Base-by-base conservation (phyloP, 768 basidiomycete species). In the Leccinum incarnatum region DNA sequence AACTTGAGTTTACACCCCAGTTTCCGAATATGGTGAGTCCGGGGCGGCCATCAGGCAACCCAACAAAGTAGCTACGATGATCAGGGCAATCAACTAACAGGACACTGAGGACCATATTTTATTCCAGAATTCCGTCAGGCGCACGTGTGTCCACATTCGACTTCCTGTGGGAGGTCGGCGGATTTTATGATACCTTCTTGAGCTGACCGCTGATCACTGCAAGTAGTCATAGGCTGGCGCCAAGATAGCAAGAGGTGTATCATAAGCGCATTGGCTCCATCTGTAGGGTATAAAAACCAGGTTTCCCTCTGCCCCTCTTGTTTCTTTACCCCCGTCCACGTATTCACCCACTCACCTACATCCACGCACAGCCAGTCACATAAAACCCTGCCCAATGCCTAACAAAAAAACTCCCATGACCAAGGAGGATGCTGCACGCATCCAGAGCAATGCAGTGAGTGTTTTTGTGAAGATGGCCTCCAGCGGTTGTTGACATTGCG, bases 401-500 rank as follows among this genome's bases (percentile, higher is more conserved):
- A 19, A 23, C n/a, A 34, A 59, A 10, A 34, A 59, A 10, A 36
- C 12, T 4, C 34, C 34, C 14, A 36, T 36, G 34, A 14, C 12
- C 34, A 36, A 36, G 34, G 34, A 36, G 1, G 61, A 46, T 32
- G 58, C 61, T 1, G 19, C 47, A 0, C 58, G 59, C 14, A 60
- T 60, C 55, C 61, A 62, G n/a, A 51, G 52, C 17, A 42, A 62
- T 40, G 17, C 61, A 10, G 61, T 60, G 54, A 53, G 54, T 40
- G 7, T 23, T 36, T 15, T 45, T 42, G 50, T 23, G 7, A 45
- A 5, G 17, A 17, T 17, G n/a, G 30, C 25, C 32, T 7, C 1
- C 47, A 27, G 4, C 27, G 42, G n/a, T 48, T 5, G 34, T 51
- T 60, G 37, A 62, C 47, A 36, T 8, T 14, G 32, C 1, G 4